Evolutionary conservation across 139 green algal genomes (phyloP).

Genomic region (Auxenochlorella protothecoides): DNA sequence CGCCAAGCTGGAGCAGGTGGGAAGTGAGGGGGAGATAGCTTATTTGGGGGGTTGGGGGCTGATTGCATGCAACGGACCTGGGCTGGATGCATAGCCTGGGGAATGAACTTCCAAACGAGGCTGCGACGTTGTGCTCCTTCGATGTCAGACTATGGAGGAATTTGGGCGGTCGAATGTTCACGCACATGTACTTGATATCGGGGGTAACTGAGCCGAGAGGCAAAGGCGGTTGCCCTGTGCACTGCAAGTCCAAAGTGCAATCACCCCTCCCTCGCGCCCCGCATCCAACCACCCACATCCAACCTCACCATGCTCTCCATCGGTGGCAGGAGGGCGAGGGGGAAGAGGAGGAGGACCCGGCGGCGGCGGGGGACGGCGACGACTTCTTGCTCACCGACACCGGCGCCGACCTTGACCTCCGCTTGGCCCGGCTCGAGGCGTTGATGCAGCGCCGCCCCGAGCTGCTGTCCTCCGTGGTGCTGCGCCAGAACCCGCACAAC

Average conservation of each 20-base stretch:
- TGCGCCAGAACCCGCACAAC: constrained; percentile 97
- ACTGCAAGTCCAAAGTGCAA: no score
- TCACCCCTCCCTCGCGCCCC: no score
- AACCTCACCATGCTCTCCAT: no score
- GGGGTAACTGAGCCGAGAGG: no score
- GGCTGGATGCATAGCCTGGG: no score
- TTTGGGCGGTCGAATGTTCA: no score
- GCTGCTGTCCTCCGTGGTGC: constrained; percentile 81
- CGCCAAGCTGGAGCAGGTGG: constrained; percentile 63
- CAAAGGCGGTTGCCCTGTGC: no score
- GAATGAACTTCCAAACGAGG: no score
- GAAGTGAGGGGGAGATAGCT: not conserved
- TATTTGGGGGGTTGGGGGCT: not conserved
- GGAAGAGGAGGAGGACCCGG: not conserved
- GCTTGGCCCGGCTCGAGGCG: constrained; percentile 84
- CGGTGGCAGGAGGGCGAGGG: constrained; percentile 24
- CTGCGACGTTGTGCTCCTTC: no score
- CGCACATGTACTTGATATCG: no score
- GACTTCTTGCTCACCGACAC: constrained; percentile 76
- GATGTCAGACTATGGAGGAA: no score
- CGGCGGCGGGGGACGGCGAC: constrained; percentile 7
- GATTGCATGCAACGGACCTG: constrained; percentile 16
- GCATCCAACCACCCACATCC: no score
- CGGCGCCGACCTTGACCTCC: constrained; percentile 83
- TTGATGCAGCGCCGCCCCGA: constrained; percentile 77